phyloP scores from a whole-genome alignment of 371 early-diverging fungal species.

The Mucor ambiguus region DNA sequence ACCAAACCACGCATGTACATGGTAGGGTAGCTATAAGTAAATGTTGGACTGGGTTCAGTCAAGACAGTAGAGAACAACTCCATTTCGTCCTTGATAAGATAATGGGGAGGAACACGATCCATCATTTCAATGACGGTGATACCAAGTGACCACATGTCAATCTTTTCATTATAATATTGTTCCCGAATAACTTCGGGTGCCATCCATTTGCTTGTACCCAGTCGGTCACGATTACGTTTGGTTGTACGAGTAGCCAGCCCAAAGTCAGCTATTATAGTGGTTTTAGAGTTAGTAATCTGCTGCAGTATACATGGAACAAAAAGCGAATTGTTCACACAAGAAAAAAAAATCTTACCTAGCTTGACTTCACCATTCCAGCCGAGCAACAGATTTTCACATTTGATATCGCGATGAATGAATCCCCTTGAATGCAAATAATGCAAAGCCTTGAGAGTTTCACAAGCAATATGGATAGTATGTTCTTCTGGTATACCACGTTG shows the following conservation, averaged over 20 bases:
- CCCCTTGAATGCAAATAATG: slow-evolving; percentile 90
- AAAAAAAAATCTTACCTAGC: slow-evolving; percentile 72
- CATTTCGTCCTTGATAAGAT: slow-evolving; percentile 49
- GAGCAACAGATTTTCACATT: slow-evolving; percentile 97
- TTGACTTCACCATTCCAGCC: slow-evolving; percentile 95
- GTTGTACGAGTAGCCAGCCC: slow-evolving; percentile 47
- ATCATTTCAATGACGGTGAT: slow-evolving; percentile 88
- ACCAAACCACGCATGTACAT: slow-evolving; percentile 58
- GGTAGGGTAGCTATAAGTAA: slow-evolving; percentile 52
- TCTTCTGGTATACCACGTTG: slow-evolving; percentile 58
- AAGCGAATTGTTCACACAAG: neutral
- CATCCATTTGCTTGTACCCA: slow-evolving; percentile 98
- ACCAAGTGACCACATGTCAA: slow-evolving; percentile 96
- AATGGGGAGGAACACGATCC: slow-evolving; percentile 60
- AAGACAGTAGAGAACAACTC: slow-evolving; percentile 48
- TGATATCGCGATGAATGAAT: slow-evolving; percentile 97
- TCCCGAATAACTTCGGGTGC: slow-evolving; percentile 96
- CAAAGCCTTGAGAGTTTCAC: slow-evolving; percentile 72
- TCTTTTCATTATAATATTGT: slow-evolving; percentile 79
- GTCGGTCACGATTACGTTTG: slow-evolving; percentile 71
- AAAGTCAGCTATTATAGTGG: slow-evolving; percentile 38
- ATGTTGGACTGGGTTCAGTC: slow-evolving; percentile 50
- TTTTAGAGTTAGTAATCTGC: neutral
- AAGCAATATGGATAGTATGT: slow-evolving; percentile 47
- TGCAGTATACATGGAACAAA: too few species aligned